Percentiles rank a stretch among this genome's conserved stretches.
Evolutionary conservation across 1,139 yeast genomes (phyloP).

Genomic region (Zygoascus hellenicus): DNA sequence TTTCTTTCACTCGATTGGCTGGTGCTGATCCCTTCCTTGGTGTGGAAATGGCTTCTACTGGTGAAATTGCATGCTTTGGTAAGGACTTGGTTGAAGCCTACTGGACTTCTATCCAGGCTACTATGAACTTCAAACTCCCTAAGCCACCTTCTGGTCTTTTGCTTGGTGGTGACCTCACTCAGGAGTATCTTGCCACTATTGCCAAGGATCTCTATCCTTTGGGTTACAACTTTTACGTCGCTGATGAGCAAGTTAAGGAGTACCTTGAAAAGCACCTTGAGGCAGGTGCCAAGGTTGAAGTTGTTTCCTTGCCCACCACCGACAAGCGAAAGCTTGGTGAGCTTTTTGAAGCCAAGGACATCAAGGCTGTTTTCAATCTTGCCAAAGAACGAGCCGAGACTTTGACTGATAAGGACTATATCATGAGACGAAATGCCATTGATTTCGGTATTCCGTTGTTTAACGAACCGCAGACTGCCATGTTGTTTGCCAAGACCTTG

Average conservation of each 20-base stretch:
- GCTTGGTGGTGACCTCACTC: conserved; percentile 86
- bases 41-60: conserved; percentile 98
- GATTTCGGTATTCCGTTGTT: conserved; percentile 95
- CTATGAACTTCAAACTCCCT: conserved; percentile 94
- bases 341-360: conserved; percentile 78
- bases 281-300: conserved; percentile 40
- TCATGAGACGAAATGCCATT: conserved; percentile 98
- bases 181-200: conserved; percentile 65
- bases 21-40: conserved; percentile 99
- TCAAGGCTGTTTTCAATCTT: conserved; percentile 84
- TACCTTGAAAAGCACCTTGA: conserved; percentile 54
- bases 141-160: conserved; percentile 82
- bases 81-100: conserved; percentile 79
- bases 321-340: conserved; percentile 92
- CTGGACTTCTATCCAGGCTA: conserved; percentile 95
- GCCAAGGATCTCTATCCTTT: conserved; percentile 63
- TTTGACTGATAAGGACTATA: conserved; percentile 81
- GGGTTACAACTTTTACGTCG: conserved; percentile 78
- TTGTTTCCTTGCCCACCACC: conserved; percentile 84
- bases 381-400: conserved; percentile 85
- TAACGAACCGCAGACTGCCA: conserved; percentile 91
- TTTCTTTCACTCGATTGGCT: conserved; percentile 94
- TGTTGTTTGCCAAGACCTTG: conserved; percentile 80
- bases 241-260: conserved; percentile 63
- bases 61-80: conserved; percentile 97